Evolutionary conservation across 169 alveolate genomes (phyloP).

Genomic region (Theileria annulata): DNA sequence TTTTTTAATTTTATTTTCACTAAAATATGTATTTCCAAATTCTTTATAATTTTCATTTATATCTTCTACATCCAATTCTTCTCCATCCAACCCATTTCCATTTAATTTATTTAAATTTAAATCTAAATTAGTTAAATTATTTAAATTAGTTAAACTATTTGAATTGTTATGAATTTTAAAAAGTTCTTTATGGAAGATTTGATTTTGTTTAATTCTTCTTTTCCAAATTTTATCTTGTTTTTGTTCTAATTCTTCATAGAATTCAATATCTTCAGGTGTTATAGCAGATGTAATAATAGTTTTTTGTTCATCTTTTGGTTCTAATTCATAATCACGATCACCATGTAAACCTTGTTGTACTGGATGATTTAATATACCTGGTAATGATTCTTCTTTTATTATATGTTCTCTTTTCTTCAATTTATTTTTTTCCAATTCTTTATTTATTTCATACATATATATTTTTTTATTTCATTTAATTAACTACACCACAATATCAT

Average conservation of each 20-base stretch:
- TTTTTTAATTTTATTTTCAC: not conserved
- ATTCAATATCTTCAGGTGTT: constrained; percentile 46
- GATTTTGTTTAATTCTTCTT: constrained; percentile 25
- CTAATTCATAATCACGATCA: constrained; percentile 13
- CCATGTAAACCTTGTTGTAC: constrained; percentile 27
- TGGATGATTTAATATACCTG: constrained; percentile 14
- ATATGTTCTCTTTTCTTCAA: not conserved
- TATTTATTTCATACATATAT: not conserved
- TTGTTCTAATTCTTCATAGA: constrained; percentile 36
- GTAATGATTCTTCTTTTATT: constrained; percentile 5
- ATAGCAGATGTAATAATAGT: constrained; percentile 48
- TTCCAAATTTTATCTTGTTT: constrained; percentile 43
- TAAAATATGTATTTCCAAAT: not conserved
- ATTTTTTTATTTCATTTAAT: not conserved
- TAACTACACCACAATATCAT: not conserved
- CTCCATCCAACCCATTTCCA: no score
- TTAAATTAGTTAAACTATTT: not conserved
- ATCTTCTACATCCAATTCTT: no score
- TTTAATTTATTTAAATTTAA: no score
- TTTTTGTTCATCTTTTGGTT: constrained; percentile 11
- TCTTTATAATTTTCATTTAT: no score
- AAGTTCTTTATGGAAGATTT: constrained; percentile 30
- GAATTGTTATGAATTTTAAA: not conserved
- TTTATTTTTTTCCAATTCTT: not conserved
- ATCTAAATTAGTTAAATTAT: no score